These are phyloP conservation scores for Tetrapisispora namnaoensis DNA, from an alignment of 805 yeast species.

Conservation along the genomic window DNA sequence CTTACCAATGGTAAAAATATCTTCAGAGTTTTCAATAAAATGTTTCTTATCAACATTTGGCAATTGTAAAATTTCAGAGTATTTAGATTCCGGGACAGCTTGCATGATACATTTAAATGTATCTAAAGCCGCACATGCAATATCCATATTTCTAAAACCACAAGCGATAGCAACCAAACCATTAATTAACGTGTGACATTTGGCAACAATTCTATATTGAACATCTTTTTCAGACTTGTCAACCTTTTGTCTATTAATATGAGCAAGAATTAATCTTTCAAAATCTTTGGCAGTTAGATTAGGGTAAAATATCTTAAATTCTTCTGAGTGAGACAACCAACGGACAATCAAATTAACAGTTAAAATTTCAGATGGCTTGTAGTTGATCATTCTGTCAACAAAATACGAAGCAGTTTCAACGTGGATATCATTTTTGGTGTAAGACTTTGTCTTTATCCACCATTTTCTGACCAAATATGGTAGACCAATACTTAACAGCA, in stretches of 20 bases:
- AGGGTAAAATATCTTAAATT: constrained; percentile 40
- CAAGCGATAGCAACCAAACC: constrained; percentile 78
- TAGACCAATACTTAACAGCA: constrained; percentile 64
- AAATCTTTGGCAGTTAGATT: constrained; percentile 39
- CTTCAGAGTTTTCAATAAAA: constrained; percentile 25
- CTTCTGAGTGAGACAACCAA: constrained; percentile 58
- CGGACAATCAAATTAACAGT: constrained; percentile 47
- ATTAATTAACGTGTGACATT: constrained; percentile 51
- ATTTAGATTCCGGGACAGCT: constrained; percentile 50
- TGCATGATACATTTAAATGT: constrained; percentile 64
- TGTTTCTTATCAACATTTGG: constrained; percentile 54
- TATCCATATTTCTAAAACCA: constrained; percentile 62
- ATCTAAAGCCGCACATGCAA: constrained; percentile 50
- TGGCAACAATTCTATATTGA: constrained; percentile 49
- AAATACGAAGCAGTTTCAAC: constrained; percentile 74
- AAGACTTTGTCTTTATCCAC: constrained; percentile 79
- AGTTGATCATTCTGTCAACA: constrained; percentile 62
- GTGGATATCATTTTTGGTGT: constrained; percentile 75
- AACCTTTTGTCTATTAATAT: constrained; percentile 36
- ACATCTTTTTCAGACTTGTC: constrained; percentile 23
- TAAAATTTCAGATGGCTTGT: constrained; percentile 55
- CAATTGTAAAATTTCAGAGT: constrained; percentile 67
- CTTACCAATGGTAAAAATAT: constrained; percentile 56
- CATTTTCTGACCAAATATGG: constrained; percentile 77
- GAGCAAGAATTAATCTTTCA: constrained; percentile 41